Percentiles rank a stretch among this genome's conserved stretches.
phyloP scores from a whole-genome alignment of 2,329 filamentous ascomycete genomes.

The Penicillium sp. region DNA sequence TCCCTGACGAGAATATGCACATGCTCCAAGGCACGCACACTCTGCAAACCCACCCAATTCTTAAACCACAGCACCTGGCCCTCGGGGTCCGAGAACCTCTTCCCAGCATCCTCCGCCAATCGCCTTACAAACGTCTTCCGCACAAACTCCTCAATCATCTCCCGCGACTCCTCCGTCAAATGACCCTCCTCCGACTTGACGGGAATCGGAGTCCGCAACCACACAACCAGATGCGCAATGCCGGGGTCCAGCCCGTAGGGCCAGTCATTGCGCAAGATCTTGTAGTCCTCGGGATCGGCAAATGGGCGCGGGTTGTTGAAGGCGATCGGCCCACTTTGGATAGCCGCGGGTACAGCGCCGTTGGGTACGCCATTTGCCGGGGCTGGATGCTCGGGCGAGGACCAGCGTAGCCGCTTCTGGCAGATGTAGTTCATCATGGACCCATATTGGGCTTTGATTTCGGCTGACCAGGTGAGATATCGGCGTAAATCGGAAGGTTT shows the following conservation, averaged over 20 bases:
- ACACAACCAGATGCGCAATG: conserved; percentile 60
- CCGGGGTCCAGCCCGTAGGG: conserved; percentile 60
- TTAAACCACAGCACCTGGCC: conserved; percentile 65
- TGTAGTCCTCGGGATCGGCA: conserved; percentile 56
- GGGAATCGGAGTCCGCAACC: conserved; percentile 56
- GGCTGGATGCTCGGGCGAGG: conserved; percentile 19
- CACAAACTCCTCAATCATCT: conserved; percentile 54
- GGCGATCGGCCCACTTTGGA: conserved; percentile 42
- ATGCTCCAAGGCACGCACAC: conserved; percentile 61
- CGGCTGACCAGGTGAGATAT: conserved; percentile 61
- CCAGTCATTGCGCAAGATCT: conserved; percentile 64
- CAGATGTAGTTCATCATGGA: conserved; percentile 60
- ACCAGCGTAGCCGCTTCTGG: conserved; percentile 57
- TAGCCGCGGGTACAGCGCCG: conserved; percentile 21
- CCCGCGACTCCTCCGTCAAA: conserved; percentile 53
- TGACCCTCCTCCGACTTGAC: conserved; percentile 51
- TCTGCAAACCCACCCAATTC: conserved; percentile 64
- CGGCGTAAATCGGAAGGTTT: conserved; percentile 60
- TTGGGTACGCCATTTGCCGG: conserved; percentile 1
- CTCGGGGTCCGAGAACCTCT: conserved; percentile 32
- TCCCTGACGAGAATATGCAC: conserved; percentile 57
- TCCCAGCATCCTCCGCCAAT: conserved; percentile 39
- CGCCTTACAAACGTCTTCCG: conserved; percentile 51
- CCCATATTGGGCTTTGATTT: conserved; percentile 58
- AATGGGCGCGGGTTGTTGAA: conserved; percentile 55